These are phyloP conservation scores for Nigrospora osmanthi DNA, from an alignment of 2,329 filamentous ascomycete species.

Conservation along the genomic window DNA sequence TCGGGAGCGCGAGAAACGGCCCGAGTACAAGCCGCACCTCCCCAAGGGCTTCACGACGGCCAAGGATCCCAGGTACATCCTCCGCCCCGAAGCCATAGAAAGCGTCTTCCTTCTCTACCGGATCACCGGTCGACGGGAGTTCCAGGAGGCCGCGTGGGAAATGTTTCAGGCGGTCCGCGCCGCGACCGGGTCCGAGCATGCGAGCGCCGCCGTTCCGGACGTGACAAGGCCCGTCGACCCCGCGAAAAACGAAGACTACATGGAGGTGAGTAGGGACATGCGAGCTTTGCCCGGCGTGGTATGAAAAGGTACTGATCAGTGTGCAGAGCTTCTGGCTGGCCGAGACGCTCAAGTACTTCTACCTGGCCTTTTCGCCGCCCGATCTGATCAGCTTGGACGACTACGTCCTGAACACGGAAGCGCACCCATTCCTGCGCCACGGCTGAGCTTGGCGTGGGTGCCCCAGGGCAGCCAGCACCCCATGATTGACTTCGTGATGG, in stretches of 20 bases:
- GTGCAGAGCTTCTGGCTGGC: slow-evolving; percentile 55
- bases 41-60: slow-evolving; percentile 49
- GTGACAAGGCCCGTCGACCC: slow-evolving; percentile 38
- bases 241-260: slow-evolving; percentile 33
- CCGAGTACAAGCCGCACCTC: slow-evolving; percentile 17
- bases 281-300: too few species aligned
- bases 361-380: slow-evolving; percentile 41
- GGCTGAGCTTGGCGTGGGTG: background rate
- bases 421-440: slow-evolving; percentile 22
- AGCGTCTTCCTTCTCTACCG: slow-evolving; percentile 23
- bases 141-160: slow-evolving; percentile 19
- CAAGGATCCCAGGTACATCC: slow-evolving; percentile 25
- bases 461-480: too few species aligned
- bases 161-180: slow-evolving; percentile 21
- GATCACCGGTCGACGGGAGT: slow-evolving; percentile 16
- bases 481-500: too few species aligned
- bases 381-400: slow-evolving; percentile 50
- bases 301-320: background rate
- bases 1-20: slow-evolving; percentile 12
- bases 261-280: slow-evolving; percentile 15
- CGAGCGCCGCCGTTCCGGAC: slow-evolving; percentile 18
- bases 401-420: slow-evolving; percentile 41
- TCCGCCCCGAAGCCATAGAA: slow-evolving; percentile 24
- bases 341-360: slow-evolving; percentile 48
- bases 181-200: slow-evolving; percentile 14